Conservation (phyloP, 2,329 filamentous ascomycete genomes). For the Pseudofabraea citricarpa region DNA sequence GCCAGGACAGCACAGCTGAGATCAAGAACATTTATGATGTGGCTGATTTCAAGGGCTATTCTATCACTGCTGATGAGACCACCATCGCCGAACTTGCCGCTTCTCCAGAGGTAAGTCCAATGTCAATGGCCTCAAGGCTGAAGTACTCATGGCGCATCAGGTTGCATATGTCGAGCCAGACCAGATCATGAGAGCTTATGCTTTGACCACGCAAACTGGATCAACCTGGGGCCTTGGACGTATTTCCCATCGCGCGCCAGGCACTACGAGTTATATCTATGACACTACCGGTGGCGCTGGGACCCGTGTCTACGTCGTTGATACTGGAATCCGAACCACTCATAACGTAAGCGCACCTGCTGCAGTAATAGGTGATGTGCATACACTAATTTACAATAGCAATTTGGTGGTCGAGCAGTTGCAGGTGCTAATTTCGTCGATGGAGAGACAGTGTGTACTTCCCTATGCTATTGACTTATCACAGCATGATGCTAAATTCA, state of each 20-base stretch:
- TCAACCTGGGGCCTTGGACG: conserved; percentile 17
- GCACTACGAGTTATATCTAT: conserved; percentile 17
- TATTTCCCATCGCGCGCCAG: conserved; percentile 15
- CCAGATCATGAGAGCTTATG: conserved; percentile 20
- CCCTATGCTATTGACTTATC: not conserved
- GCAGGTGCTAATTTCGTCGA: conserved; percentile 20
- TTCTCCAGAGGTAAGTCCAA: conserved; percentile 3
- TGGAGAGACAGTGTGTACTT: conserved; percentile 9
- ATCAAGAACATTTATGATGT: conserved; percentile 2
- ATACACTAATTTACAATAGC: not conserved
- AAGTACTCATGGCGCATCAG: not conserved
- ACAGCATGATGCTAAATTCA: not conserved
- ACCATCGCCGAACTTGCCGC: conserved; percentile 6
- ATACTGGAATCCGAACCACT: conserved; percentile 21
- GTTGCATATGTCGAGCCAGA: conserved; percentile 7
- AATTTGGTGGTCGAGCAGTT: conserved; percentile 25
- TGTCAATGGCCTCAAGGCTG: too few species aligned
- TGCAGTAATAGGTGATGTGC: too few species aligned
- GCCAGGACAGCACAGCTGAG: conserved; percentile 35
- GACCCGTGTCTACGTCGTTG: conserved; percentile 23
- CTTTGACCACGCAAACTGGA: conserved; percentile 2
- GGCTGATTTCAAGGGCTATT: conserved; percentile 5
- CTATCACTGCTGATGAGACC: conserved; percentile 3
- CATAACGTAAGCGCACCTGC: conserved; percentile 1
- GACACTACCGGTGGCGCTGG: conserved; percentile 19